A percentile compares a stretch with the other conserved stretches of the same genome.
Evolutionary conservation across 495 filamentous ascomycete genomes (phyloP).

Genomic region (Beverwykella pulmonaria): DNA sequence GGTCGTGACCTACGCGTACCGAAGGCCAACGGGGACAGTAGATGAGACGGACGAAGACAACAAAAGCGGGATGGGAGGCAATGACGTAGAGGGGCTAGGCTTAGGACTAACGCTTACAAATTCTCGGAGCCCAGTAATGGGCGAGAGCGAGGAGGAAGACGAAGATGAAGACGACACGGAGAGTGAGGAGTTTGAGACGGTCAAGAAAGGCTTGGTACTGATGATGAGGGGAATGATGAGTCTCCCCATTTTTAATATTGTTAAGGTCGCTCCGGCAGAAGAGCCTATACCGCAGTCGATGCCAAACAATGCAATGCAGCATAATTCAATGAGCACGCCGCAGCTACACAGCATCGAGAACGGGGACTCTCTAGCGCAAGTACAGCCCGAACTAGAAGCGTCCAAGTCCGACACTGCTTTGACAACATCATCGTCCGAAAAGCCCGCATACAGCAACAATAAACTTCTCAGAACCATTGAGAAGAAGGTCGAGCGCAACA

Average conservation of each 20-base stretch:
- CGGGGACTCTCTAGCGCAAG: neutral
- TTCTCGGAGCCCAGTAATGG: no score
- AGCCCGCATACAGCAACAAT: neutral
- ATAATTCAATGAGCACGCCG: neutral
- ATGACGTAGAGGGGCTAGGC: neutral
- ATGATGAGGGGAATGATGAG: conserved; percentile 4
- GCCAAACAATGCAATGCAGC: neutral
- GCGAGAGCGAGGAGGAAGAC: conserved; percentile 7
- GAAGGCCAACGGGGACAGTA: neutral
- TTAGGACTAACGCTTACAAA: neutral
- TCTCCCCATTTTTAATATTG: conserved; percentile 9
- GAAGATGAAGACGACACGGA: conserved; percentile 1
- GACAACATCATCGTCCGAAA: neutral
- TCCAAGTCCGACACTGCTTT: neutral
- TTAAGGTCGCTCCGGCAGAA: neutral
- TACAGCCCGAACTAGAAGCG: neutral
- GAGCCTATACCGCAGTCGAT: neutral
- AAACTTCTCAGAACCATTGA: conserved; percentile 3
- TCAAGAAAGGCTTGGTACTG: neutral
- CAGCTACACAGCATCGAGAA: neutral
- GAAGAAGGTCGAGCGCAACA: conserved; percentile 9
- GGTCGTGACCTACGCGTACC: conserved; percentile 3
- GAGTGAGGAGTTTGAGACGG: neutral
- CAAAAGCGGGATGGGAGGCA: neutral
- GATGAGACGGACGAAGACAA: neutral